A percentile compares a stretch with the other conserved stretches of the same genome.
These are phyloP conservation scores for Emericellopsis terricola DNA, from an alignment of 495 filamentous ascomycete species.

Conservation along the genomic window DNA sequence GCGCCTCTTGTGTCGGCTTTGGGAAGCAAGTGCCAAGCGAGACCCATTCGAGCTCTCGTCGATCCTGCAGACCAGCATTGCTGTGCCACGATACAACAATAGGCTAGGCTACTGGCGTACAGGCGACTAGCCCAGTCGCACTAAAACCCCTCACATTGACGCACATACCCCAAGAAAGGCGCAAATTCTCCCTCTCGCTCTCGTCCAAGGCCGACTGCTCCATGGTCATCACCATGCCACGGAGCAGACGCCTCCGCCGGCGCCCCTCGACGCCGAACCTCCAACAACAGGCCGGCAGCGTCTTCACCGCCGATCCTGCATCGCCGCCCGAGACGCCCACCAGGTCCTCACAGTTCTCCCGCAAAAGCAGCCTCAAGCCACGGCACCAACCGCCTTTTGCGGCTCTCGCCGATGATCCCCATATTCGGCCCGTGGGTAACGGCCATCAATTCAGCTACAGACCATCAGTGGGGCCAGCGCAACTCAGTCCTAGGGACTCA, in stretches of 20 bases:
- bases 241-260: background rate
- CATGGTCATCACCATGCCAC: too few relatives aligned
- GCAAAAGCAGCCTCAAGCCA: background rate
- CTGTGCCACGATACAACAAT: too few relatives aligned
- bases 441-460: constrained; percentile 3
- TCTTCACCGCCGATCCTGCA: constrained; percentile 1
- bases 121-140: too few relatives aligned
- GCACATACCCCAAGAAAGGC: too few relatives aligned
- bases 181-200: too few relatives aligned
- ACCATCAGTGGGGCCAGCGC: background rate
- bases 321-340: constrained; percentile 3
- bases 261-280: constrained; percentile 1
- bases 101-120: too few relatives aligned
- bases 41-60: too few relatives aligned
- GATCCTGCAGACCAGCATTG: too few relatives aligned
- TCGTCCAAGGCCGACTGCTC: too few relatives aligned
- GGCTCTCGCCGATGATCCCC: constrained; percentile 1
- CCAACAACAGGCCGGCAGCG: background rate
- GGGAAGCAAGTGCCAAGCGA: too few relatives aligned
- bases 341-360: background rate
- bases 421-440: constrained; percentile 1
- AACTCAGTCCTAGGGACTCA: constrained; percentile 1
- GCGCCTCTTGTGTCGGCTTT: too few relatives aligned
- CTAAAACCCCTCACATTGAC: too few relatives aligned
- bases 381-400: background rate